Percentiles rank a stretch among this genome's conserved stretches.
Evolutionary conservation across 768 basidiomycete genomes (phyloP).

Genomic region (Sutorius australiensis): DNA sequence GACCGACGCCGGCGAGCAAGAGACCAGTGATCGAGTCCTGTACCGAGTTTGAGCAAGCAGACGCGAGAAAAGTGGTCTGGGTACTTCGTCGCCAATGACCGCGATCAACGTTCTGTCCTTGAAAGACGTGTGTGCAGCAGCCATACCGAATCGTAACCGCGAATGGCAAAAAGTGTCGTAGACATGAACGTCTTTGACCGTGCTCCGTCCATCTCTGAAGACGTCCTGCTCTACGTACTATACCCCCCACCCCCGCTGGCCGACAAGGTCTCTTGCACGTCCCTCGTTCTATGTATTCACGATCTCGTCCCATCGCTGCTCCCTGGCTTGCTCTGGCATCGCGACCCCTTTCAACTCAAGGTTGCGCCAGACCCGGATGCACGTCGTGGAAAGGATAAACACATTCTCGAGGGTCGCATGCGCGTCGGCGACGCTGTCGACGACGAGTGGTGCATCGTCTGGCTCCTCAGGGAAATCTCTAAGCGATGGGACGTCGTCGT

Average conservation of each 20-base stretch:
- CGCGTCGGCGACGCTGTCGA: slow-evolving; percentile 95
- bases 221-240: slow-evolving; percentile 75
- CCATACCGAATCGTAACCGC: slow-evolving; percentile 35
- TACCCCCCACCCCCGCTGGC: slow-evolving; percentile 53
- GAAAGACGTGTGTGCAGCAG: slow-evolving; percentile 51
- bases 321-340: slow-evolving; percentile 73
- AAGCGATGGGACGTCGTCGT: slow-evolving; percentile 76
- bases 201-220: slow-evolving; percentile 77
- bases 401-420: slow-evolving; percentile 77
- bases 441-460: slow-evolving; percentile 96
- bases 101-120: slow-evolving; percentile 88
- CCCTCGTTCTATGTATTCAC: slow-evolving; percentile 66
- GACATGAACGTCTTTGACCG: slow-evolving; percentile 69
- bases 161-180: slow-evolving; percentile 15
- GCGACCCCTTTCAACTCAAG: slow-evolving; percentile 78
- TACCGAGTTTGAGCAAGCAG: slow-evolving; percentile 6
- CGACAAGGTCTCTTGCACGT: slow-evolving; percentile 58
- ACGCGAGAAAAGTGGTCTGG: slow-evolving; percentile 5
- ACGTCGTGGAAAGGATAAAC: slow-evolving; percentile 32
- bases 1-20: slow-evolving; percentile 90
- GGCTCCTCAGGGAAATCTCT: slow-evolving; percentile 78
- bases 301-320: slow-evolving; percentile 53
- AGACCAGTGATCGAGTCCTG: slow-evolving; percentile 98
- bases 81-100: slow-evolving; percentile 96
- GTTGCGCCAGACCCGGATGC: slow-evolving; percentile 47